Percentiles rank a stretch among this genome's conserved stretches.
Conservation (phyloP, 2,329 filamentous ascomycete genomes). For the Knoxdaviesia capensis region DNA sequence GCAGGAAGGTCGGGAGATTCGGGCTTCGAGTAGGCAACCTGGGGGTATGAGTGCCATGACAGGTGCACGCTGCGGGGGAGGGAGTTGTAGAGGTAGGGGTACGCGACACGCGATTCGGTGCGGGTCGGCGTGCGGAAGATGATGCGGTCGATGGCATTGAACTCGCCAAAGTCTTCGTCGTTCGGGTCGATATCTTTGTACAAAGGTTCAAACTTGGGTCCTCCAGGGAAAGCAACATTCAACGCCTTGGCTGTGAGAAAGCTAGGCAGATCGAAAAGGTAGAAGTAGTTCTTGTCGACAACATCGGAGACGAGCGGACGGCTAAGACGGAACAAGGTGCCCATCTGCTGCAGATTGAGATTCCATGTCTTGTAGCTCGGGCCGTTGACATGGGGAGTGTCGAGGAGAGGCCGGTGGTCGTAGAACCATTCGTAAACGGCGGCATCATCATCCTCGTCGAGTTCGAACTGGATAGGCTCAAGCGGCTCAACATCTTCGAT, state of each 20-base stretch:
- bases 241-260: slow-evolving; percentile 92
- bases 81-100: slow-evolving; percentile 90
- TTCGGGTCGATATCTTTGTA: slow-evolving; percentile 99
- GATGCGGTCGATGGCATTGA: slow-evolving; percentile 97
- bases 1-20: slow-evolving; percentile 81
- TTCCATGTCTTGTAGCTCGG: slow-evolving; percentile 97
- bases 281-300: slow-evolving; percentile 91
- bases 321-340: slow-evolving; percentile 79
- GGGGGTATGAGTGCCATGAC: slow-evolving; percentile 84
- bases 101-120: slow-evolving; percentile 89
- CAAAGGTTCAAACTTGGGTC: slow-evolving; percentile 84
- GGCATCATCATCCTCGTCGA: slow-evolving; percentile 82
- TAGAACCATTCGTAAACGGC: slow-evolving; percentile 96
- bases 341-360: slow-evolving; percentile 83
- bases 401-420: slow-evolving; percentile 74
- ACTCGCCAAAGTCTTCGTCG: slow-evolving; percentile 97
- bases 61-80: slow-evolving; percentile 84
- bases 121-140: slow-evolving; percentile 92
- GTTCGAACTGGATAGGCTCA: slow-evolving; percentile 95
- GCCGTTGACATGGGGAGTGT: slow-evolving; percentile 86
- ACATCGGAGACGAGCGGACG: slow-evolving; percentile 79
- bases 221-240: slow-evolving; percentile 94
- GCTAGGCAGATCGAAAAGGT: slow-evolving; percentile 89
- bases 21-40: slow-evolving; percentile 73
- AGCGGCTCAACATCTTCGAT: slow-evolving; percentile 95